phyloP scores from a whole-genome alignment of 257 asterid genomes.

The Petunia secreta region DNA sequence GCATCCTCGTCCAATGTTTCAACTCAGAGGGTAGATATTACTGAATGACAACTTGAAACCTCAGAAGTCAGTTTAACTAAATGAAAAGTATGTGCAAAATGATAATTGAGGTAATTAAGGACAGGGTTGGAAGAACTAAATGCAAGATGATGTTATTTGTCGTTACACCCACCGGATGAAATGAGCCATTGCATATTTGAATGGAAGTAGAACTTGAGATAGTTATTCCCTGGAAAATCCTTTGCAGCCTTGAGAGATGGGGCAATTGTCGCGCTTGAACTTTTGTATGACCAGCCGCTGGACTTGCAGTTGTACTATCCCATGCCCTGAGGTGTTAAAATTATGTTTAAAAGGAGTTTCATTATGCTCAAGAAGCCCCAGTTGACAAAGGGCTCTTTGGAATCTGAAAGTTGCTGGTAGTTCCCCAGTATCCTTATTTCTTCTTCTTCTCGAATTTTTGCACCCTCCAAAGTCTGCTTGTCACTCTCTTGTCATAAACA shows the following conservation, averaged over 20 bases:
- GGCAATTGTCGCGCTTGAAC: conserved; percentile 19
- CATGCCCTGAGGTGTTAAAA: not conserved
- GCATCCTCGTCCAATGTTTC: not conserved
- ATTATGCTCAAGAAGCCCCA: not conserved
- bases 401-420: conserved; percentile 14
- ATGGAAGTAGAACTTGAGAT: conserved; percentile 8
- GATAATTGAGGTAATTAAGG: not conserved
- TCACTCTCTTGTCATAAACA: not conserved
- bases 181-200: not conserved
- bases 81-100: not conserved
- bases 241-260: not conserved
- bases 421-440: not conserved
- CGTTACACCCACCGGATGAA: not conserved
- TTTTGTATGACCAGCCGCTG: not conserved
- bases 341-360: not conserved
- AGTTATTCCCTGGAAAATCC: not conserved
- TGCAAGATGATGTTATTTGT: not conserved
- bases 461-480: not conserved
- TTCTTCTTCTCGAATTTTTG: not conserved
- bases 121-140: not conserved
- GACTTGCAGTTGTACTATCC: not conserved
- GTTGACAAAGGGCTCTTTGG: conserved; percentile 2
- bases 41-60: not conserved
- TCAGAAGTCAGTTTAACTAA: not conserved
- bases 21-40: conserved; percentile 14